Evolutionary conservation across 1,284 basidiomycete genomes (phyloP).

Genomic region (Nidula niveotomentosa): DNA sequence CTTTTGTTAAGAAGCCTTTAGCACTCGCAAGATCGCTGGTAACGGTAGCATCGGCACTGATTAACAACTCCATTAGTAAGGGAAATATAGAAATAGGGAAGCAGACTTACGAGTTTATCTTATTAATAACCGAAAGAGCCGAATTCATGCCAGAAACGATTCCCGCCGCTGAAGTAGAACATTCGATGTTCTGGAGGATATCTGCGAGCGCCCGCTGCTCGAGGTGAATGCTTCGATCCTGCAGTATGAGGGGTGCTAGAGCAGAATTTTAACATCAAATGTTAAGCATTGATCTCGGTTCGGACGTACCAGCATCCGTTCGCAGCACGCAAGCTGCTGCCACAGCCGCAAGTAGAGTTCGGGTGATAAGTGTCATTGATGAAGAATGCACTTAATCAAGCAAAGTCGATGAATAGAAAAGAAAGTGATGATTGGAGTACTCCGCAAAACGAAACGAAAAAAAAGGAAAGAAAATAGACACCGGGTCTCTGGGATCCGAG

Average conservation of each 20-base stretch:
- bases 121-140: constrained; percentile 13
- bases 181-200: constrained; percentile 18
- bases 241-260: constrained; percentile 11
- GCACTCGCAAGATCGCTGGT: constrained; percentile 14
- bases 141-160: constrained; percentile 15
- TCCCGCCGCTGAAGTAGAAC: constrained; percentile 13
- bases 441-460: constrained; percentile 5
- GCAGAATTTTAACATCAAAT: not conserved
- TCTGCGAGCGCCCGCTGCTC: constrained; percentile 12
- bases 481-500: constrained; percentile 9
- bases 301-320: constrained; percentile 11
- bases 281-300: not conserved
- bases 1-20: constrained; percentile 16
- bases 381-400: not conserved
- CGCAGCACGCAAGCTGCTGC: constrained; percentile 12
- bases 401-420: constrained; percentile 10
- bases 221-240: constrained; percentile 6
- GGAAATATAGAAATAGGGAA: no score
- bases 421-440: not conserved
- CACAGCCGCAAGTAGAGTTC: constrained; percentile 10
- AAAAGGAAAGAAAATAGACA: constrained; percentile 9
- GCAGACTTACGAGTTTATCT: constrained; percentile 13
- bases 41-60: constrained; percentile 11
- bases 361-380: constrained; percentile 10
- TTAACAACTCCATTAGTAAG: no score